A percentile compares a stretch with the other conserved stretches of the same genome.
Conservation (phyloP, 176 grass and related monocot genomes). For the Guadua angustifolia region DNA sequence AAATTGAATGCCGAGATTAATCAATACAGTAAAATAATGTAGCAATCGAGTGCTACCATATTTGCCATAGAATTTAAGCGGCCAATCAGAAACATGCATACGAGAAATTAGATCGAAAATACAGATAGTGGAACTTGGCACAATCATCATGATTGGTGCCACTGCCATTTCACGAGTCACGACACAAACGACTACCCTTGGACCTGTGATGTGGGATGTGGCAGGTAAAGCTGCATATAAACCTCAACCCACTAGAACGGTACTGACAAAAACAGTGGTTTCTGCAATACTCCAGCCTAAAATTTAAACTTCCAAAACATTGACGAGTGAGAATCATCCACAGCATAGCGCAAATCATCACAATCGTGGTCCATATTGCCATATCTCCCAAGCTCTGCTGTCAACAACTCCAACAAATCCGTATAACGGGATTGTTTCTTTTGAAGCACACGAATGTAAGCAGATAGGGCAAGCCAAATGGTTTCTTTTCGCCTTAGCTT, state of each 20-base stretch:
- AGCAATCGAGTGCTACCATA: neutral
- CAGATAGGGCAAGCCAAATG: conserved; percentile 74
- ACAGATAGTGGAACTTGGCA: neutral
- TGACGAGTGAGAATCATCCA: conserved; percentile 81
- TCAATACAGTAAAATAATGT: neutral
- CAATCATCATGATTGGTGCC: neutral
- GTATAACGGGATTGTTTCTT: conserved; percentile 81
- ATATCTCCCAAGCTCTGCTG: conserved; percentile 46
- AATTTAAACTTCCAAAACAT: conserved; percentile 84
- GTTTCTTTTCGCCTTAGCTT: conserved; percentile 60
- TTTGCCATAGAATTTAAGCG: conserved; percentile 1
- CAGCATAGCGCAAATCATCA: conserved; percentile 62
- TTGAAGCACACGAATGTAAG: conserved; percentile 64
- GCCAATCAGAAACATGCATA: neutral
- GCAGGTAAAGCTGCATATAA: neutral
- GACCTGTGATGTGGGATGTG: neutral
- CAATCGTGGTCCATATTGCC: conserved; percentile 33
- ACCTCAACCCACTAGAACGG: too few species aligned
- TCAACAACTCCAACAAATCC: conserved; percentile 61
- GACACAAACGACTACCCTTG: neutral
- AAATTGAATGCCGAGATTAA: too few species aligned
- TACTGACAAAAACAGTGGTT: neutral
- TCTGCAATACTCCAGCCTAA: conserved; percentile 31
- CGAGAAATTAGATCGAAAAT: neutral
- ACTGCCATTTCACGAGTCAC: neutral